Evolutionary conservation across 148 eudicot species (phyloP).

Genomic region (Salicornia ramosissima): DNA sequence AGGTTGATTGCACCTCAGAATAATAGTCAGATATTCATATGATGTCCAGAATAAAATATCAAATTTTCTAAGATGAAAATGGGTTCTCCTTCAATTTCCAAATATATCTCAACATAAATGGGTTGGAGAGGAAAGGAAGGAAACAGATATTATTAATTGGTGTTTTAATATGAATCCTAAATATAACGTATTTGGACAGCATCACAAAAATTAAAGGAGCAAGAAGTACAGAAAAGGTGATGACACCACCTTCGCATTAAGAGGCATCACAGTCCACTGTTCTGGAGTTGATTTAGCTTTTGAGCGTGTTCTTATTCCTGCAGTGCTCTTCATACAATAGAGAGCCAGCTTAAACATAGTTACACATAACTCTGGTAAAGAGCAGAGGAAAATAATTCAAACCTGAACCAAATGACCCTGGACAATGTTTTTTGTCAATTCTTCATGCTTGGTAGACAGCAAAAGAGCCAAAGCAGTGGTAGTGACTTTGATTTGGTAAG

Average conservation of each 20-base stretch:
- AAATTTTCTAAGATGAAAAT: no score
- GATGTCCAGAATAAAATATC: no score
- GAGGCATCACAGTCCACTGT: constrained; percentile 78
- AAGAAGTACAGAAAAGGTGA: not conserved
- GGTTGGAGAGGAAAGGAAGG: no score
- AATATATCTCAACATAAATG: no score
- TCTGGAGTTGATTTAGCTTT: constrained; percentile 77
- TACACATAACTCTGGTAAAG: not conserved
- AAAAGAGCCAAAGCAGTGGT: constrained; percentile 87
- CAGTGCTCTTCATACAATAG: constrained; percentile 53
- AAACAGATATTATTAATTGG: no score
- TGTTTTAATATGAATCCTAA: no score
- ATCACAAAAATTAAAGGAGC: not conserved
- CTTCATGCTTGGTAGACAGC: constrained; percentile 72
- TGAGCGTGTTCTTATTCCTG: constrained; percentile 94
- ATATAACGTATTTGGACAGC: not conserved
- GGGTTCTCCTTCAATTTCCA: no score
- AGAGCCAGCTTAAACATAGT: constrained; percentile 21
- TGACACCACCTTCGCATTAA: constrained; percentile 64
- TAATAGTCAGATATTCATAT: no score
- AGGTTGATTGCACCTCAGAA: no score
- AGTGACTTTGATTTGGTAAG: constrained; percentile 91
- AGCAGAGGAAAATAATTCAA: constrained; percentile 12
- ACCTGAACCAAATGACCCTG: constrained; percentile 87
- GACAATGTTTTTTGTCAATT: constrained; percentile 62